phyloP scores from a whole-genome alignment of 2,329 filamentous ascomycete genomes.

The Botrytis tulipae region DNA sequence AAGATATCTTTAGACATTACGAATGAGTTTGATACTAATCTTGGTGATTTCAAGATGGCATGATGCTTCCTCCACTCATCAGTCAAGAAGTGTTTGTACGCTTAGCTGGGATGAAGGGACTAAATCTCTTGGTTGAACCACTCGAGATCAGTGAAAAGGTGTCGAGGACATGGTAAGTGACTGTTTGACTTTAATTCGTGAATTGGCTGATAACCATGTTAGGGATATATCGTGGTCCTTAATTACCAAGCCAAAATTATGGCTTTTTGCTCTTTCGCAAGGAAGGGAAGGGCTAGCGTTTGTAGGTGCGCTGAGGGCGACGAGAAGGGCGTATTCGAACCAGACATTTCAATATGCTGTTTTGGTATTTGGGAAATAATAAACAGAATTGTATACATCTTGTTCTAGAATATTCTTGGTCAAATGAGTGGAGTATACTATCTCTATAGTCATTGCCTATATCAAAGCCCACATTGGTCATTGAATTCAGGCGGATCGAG shows the following conservation, averaged over 20 bases:
- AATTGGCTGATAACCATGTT: neutral
- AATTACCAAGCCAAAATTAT: neutral
- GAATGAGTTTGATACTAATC: constrained; percentile 1
- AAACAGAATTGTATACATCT: neutral
- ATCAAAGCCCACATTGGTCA: neutral
- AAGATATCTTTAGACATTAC: constrained; percentile 1
- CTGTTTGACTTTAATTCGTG: neutral
- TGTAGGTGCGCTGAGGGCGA: neutral
- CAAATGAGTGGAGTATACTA: neutral
- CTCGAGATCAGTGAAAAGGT: neutral
- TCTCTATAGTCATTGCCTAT: neutral
- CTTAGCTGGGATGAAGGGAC: neutral
- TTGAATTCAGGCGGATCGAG: neutral
- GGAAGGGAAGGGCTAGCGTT: neutral
- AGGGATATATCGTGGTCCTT: neutral
- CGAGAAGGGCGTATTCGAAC: neutral
- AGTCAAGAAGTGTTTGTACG: constrained; percentile 52
- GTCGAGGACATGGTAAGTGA: neutral
- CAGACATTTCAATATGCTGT: neutral
- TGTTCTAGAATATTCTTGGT: neutral
- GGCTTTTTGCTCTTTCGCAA: neutral
- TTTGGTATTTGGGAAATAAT: neutral
- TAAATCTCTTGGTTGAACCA: neutral
- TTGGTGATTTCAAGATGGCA: constrained; percentile 47
- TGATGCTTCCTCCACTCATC: constrained; percentile 58